Evolutionary conservation across 768 basidiomycete species (phyloP).

Genomic region (Boletus rex-veris): DNA sequence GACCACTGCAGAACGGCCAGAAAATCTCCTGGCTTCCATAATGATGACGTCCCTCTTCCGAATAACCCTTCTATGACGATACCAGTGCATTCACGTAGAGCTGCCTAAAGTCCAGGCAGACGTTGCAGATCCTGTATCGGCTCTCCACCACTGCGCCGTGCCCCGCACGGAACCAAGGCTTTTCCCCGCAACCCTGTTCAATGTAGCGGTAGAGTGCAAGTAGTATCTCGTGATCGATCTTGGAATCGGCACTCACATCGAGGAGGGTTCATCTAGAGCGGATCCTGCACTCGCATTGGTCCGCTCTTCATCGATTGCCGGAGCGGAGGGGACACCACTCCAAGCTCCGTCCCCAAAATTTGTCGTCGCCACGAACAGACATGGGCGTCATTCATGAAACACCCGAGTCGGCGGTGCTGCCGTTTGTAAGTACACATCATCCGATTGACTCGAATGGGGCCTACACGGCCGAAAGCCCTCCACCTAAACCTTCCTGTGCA

Average conservation of each 20-base stretch:
- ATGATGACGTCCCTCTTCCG: neutral
- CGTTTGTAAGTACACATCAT: neutral
- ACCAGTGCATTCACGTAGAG: constrained; percentile 41
- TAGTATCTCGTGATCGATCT: constrained; percentile 60
- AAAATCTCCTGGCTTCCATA: constrained; percentile 19
- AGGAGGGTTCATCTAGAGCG: constrained; percentile 69
- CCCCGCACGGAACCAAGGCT: constrained; percentile 38
- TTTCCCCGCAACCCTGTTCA: constrained; percentile 70
- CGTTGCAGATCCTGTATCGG: constrained; percentile 63
- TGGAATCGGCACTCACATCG: constrained; percentile 51
- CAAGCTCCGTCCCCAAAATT: constrained; percentile 10
- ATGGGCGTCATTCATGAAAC: constrained; percentile 9
- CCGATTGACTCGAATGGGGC: constrained; percentile 27
- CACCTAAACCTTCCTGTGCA: constrained; percentile 39
- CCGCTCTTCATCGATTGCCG: constrained; percentile 53
- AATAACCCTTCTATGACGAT: constrained; percentile 41
- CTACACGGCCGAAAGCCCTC: constrained; percentile 29
- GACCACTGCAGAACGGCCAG: constrained; percentile 24
- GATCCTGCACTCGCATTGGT: constrained; percentile 60
- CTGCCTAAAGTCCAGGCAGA: constrained; percentile 38
- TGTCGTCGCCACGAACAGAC: constrained; percentile 16
- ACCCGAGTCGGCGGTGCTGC: constrained; percentile 12
- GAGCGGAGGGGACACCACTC: constrained; percentile 3
- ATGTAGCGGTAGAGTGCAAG: constrained; percentile 59
- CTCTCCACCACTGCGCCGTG: constrained; percentile 45